Base-by-base conservation (phyloP, 2,329 filamentous ascomycete species). In the Phoma sp. region DNA sequence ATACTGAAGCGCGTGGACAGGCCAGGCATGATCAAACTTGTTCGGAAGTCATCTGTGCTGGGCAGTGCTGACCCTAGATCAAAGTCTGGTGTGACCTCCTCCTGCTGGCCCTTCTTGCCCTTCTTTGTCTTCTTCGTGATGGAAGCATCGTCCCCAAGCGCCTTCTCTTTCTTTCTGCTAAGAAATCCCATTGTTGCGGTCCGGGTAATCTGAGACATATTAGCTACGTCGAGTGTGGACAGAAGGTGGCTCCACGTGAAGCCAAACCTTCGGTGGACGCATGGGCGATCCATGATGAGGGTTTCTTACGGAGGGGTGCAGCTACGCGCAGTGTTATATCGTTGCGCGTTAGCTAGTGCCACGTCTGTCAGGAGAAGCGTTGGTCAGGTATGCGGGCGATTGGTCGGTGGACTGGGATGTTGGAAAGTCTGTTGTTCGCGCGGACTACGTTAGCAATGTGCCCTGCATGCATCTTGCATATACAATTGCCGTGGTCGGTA, bases 1-100 rank as follows among this genome's bases (percentile, higher is more conserved):
- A 98, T 98, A 64, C 93, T 98, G 74, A 99, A 99, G 6, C 95
- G 87, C 11, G 93, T 92, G 0, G 93, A 98, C 4, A 99, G 83
- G 34, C 93, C 93, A 0, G 92, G 93, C 93, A 99, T 96, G 58
- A 99, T 81, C 53, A 99, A 79, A 80, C 95, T 98, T 3, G 95
- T 99, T 52, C 95, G 87, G 75, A 99, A 98, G 69, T 98, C 89
- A 75, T 98, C 92, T 39, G 80, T 87, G 0, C 92, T 83, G 1
- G 95, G 95, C 2, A 99, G 80, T 1, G 87, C 93, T 11, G 80
- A 80, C 2, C 86, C 74, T 11, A 98, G 79, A 67, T 98, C 89
- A 39, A 97, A 76, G 57, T 91, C 84, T 53, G 79, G 81, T 70
- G 87, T 89, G 38, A 79, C 77, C 64, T 84, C 80, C 56, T 77